Evolutionary conservation across 495 filamentous ascomycete species (phyloP), one percentile per base, ranked within the genome.

Genomic region (Amorphotheca resinae): DNA sequence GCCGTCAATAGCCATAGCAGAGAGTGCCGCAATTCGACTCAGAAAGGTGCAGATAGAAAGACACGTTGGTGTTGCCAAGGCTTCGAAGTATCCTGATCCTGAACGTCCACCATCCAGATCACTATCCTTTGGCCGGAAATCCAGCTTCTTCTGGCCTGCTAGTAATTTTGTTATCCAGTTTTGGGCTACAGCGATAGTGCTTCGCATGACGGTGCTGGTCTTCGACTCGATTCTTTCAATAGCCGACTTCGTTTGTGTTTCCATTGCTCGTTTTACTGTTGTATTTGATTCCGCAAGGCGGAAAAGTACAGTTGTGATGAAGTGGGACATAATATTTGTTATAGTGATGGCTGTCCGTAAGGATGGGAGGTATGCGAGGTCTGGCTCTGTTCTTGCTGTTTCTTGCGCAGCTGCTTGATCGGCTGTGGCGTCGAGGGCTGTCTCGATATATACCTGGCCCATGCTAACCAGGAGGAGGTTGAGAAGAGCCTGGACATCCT

Each of bases 361-460:
- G 18, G 76, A 73, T 25, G 76, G 72, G 28, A 99, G 69, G 60
- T 94, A 94, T 9, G 69, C 70, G 28, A 99, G 69, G 61, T 96
- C 91, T 2, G 93, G 93, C 54, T 96, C 93, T 11, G 66, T 74
- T 55, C 84, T 94, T 12, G 69, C 60, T 39, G 68, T 73, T 56
- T 93, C 85, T 55, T 91, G 84, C 3, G 80, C 68, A 9, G 76
- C 68, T 41, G 85, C 80, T 38, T 69, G 64, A 54, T 93, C 86
- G 36, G 80, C 68, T 31, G 82, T 83, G 43, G 87, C 84, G 54
- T 96, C 91, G 4, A 99, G 73, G 22, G 84, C 84, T 2, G 93
- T 89, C 54, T 99, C 93, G 22, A 99, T 68, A 54, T 96, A 99
- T 28, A 87, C 81, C 52, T 93, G 87, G 39, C 85, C 87, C 82